phyloP scores from a whole-genome alignment of 1,284 basidiomycete species.

The Cerioporus squamosus region DNA sequence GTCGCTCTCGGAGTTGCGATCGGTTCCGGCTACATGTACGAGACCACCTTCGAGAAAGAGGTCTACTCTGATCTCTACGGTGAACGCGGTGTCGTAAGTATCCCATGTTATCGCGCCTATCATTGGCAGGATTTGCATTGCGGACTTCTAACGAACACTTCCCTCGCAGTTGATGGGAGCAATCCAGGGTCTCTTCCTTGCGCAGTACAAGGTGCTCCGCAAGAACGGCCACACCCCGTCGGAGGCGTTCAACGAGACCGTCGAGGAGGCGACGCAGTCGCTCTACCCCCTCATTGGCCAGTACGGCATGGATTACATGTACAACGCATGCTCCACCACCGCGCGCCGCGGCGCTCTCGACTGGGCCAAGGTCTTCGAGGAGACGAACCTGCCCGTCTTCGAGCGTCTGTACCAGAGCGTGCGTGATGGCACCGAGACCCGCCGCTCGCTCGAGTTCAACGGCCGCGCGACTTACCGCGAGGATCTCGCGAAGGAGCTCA shows the following conservation, averaged over 20 bases:
- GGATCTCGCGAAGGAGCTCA: constrained; percentile 93
- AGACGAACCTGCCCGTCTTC: constrained; percentile 92
- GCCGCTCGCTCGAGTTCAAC: constrained; percentile 97
- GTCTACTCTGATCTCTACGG: constrained; percentile 99
- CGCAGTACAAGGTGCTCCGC: constrained; percentile 98
- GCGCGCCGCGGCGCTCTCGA: constrained; percentile 98
- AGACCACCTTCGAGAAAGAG: constrained; percentile 99
- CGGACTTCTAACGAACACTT: constrained; percentile 23
- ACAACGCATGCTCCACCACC: constrained; percentile 97
- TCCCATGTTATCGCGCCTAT: not conserved
- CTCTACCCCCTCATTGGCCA: constrained; percentile 97
- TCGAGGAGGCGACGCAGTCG: constrained; percentile 98
- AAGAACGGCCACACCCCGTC: constrained; percentile 98
- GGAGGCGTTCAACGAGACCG: constrained; percentile 99
- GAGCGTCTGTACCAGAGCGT: constrained; percentile 96
- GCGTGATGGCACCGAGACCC: constrained; percentile 93
- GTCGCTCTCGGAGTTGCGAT: constrained; percentile 94
- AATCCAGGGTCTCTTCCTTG: constrained; percentile 99
- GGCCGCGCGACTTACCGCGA: constrained; percentile 91
- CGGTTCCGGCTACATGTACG: constrained; percentile 96
- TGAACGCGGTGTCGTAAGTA: constrained; percentile 96
- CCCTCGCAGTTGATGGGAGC: constrained; percentile 89
- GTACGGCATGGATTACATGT: constrained; percentile 99
- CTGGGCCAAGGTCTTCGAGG: constrained; percentile 99
- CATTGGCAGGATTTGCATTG: not conserved